Evolutionary conservation across 768 basidiomycete genomes (phyloP).

Genomic region (Sistotremastrum niveocremeum): DNA sequence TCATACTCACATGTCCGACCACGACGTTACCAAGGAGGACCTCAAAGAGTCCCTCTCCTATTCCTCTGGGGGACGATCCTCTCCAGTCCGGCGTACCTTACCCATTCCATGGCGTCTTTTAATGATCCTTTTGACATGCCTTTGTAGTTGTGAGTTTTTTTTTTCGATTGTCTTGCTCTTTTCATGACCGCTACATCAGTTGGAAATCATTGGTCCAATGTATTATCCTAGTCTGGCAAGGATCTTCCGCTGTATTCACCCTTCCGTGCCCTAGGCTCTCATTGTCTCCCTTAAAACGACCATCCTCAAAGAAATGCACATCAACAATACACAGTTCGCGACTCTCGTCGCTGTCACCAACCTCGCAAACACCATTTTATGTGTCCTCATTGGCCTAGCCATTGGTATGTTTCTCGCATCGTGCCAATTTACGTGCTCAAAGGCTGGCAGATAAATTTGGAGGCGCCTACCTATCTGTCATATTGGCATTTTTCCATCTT

Average conservation of each 20-base stretch:
- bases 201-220: conserved; percentile 31
- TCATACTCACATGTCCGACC: no score
- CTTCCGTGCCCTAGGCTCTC: conserved; percentile 16
- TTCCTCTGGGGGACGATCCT: conserved; percentile 12
- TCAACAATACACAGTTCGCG: conserved; percentile 32
- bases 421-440: no score
- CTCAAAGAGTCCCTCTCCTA: no score
- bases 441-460: conserved; percentile 22
- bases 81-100: conserved; percentile 17
- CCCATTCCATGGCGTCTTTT: conserved; percentile 23
- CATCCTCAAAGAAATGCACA: conserved; percentile 26
- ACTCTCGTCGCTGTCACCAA: conserved; percentile 26
- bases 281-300: conserved; percentile 31
- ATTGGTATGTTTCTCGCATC: no score
- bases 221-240: conserved; percentile 3
- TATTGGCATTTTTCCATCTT: conserved; percentile 25
- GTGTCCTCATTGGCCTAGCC: no score
- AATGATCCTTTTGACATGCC: conserved; percentile 24
- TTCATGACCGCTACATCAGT: conserved; percentile 13
- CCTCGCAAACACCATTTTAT: conserved; percentile 11
- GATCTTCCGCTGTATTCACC: background rate
- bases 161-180: background rate
- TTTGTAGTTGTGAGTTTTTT: conserved; percentile 24
- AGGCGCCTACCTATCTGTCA: conserved; percentile 23
- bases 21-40: no score